Base-by-base conservation (phyloP, 345 rosid genomes). In the Camelina hispida region DNA sequence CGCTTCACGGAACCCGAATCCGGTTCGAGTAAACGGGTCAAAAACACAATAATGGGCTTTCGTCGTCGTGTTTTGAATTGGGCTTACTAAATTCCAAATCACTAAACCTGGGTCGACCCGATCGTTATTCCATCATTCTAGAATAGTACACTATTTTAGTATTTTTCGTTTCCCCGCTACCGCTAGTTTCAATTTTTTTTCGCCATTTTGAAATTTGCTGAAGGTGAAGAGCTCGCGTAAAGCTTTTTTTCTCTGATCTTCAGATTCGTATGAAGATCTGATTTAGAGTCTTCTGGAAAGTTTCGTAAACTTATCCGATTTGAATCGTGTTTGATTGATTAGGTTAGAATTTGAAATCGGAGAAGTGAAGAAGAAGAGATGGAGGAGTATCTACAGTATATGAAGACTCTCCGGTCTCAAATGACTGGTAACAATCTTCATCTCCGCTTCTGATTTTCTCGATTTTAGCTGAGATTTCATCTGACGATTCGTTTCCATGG, bases 381-480 rank as follows among this genome's bases (percentile, higher is more conserved):
- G 97, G 97, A 91, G 81, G 93, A 91, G 47, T 93, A 91, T 56
- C 81, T 91, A 83, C 91, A 89, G 85, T 79, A 80, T 81, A 82
- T 88, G 90, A 87, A 78, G 85, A 80, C 90, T 74, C 83, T 93
- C 16, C 91, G 90, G 9, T 89, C 86, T 69, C 96, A 89, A 64
- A 89, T 93, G 88, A 88, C 83, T 71, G 98, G 97, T 84, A 43
- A 71, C 1, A 59, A 5, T 54, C 59, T 12, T 65, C 66, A 7
- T 61, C 15, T 53, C 46, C 59, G 67, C 46, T 44, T 43, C 2
- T 34, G 50, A 25, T 16, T 46, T 35, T 48, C 10, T 48, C 1
- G 13, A 12, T 64, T 38, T 11, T 9, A 34, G 7, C 17, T 46
- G 37, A 47, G 44, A 10, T 63, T 20, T 22, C 2, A 12, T 62